Evolutionary conservation across 2,329 filamentous ascomycete genomes (phyloP).

Genomic region (Xylariaceae sp.): DNA sequence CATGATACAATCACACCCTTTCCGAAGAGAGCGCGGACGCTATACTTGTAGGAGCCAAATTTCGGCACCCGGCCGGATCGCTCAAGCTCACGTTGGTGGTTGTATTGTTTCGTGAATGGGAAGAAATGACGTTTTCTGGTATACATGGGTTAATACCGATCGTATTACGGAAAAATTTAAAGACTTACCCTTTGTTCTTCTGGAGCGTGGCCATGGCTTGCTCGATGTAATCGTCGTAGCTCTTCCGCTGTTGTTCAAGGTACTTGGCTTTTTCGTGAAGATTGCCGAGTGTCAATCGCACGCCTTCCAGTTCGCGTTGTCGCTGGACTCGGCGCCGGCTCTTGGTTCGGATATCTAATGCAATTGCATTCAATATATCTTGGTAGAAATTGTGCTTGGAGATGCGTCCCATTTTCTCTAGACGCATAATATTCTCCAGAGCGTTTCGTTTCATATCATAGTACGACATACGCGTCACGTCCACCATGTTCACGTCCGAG

Average conservation of each 20-base stretch:
- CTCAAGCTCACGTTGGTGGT: conserved; percentile 95
- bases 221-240: conserved; percentile 99
- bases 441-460: conserved; percentile 91
- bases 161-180: neutral
- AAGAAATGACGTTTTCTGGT: conserved; percentile 48
- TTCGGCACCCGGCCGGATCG: conserved; percentile 92
- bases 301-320: conserved; percentile 87
- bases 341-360: conserved; percentile 95
- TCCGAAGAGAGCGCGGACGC: conserved; percentile 83
- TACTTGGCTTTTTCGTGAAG: conserved; percentile 88
- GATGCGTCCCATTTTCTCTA: conserved; percentile 88
- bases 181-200: conserved; percentile 84
- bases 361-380: conserved; percentile 96
- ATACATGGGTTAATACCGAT: neutral
- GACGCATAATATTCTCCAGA: conserved; percentile 88
- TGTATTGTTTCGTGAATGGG: conserved; percentile 98
- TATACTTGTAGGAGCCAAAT: conserved; percentile 98
- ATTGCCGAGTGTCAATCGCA: conserved; percentile 75
- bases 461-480: conserved; percentile 89
- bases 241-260: conserved; percentile 93
- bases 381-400: conserved; percentile 93
- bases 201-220: conserved; percentile 97
- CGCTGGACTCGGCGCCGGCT: conserved; percentile 91
- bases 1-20: conserved; percentile 95
- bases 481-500: conserved; percentile 85